A percentile compares a stretch with the other conserved stretches of the same genome.
These are phyloP conservation scores for Spergularia marina DNA, from an alignment of 148 eudicot species.

Conservation along the genomic window DNA sequence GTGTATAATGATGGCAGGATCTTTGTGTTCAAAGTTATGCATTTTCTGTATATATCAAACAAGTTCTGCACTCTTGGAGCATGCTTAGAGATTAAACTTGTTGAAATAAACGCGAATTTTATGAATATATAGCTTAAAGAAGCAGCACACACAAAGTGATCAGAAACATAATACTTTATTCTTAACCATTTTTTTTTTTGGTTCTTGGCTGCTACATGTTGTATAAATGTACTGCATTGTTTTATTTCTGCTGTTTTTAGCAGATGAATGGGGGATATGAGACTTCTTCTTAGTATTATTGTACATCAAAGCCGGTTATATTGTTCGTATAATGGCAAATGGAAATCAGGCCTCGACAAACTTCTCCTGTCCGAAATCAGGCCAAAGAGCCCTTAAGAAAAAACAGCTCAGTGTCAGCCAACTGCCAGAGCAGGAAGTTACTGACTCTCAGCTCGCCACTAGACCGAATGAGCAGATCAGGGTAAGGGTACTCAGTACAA, in stretches of 20 bases:
- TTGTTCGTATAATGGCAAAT: background rate
- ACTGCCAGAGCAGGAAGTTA: constrained; percentile 79
- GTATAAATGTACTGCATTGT: background rate
- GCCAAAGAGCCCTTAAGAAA: constrained; percentile 60
- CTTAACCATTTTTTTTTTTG: too few species aligned
- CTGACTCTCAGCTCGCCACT: constrained; percentile 81
- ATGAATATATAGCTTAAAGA: too few species aligned
- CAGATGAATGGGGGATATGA: background rate
- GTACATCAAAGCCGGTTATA: background rate
- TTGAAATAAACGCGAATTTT: too few species aligned
- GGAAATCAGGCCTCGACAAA: constrained; percentile 39
- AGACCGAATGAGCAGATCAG: constrained; percentile 68
- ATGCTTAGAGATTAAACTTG: too few species aligned
- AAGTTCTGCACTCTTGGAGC: too few species aligned
- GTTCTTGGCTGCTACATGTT: too few species aligned
- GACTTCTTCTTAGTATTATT: background rate
- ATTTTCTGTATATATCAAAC: too few species aligned
- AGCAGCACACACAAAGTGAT: too few species aligned
- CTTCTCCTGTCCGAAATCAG: constrained; percentile 70
- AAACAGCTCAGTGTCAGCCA: constrained; percentile 69
- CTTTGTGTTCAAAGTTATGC: too few species aligned
- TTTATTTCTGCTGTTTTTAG: background rate
- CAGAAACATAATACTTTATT: too few species aligned
- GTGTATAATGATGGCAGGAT: too few species aligned
- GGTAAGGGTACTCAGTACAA: constrained; percentile 48